Percentiles rank a stretch among this genome's conserved stretches.
phyloP scores from a whole-genome alignment of 441 rosid species.

The Biscutella laevigata region DNA sequence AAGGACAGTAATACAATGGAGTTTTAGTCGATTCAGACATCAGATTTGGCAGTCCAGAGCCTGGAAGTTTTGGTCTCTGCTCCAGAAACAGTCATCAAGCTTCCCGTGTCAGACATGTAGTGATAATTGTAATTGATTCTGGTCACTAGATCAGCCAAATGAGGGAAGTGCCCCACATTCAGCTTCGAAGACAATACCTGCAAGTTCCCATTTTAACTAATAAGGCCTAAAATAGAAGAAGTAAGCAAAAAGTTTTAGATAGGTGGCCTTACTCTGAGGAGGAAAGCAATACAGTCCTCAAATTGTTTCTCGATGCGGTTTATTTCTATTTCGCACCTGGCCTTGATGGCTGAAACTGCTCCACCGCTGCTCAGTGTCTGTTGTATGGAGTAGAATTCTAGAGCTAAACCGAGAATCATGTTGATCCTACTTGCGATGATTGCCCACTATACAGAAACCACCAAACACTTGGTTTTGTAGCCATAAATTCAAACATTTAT shows the following conservation, averaged over 20 bases:
- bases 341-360: conserved; percentile 66
- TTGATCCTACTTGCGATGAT: conserved; percentile 85
- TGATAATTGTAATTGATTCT: conserved; percentile 86
- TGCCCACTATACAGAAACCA: conserved; percentile 53
- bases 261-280: conserved; percentile 56
- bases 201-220: no score
- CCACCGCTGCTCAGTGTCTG: conserved; percentile 74
- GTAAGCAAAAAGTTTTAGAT: no score
- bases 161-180: conserved; percentile 88
- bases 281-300: conserved; percentile 84
- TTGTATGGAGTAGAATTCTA: conserved; percentile 85
- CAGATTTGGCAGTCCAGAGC: conserved; percentile 8
- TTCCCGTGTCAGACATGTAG: conserved; percentile 85
- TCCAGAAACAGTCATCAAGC: conserved; percentile 49
- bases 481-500: not conserved
- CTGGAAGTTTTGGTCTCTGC: conserved; percentile 39
- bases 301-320: conserved; percentile 77
- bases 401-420: conserved; percentile 73
- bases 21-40: no score
- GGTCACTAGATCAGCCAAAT: conserved; percentile 81
- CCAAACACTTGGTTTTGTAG: not conserved
- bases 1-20: no score
- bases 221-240: no score
- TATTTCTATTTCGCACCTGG: conserved; percentile 78
- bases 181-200: conserved; percentile 84